Evolutionary conservation across 371 early-diverging fungal species (phyloP).

Genomic region (Rhizopus sp.): DNA sequence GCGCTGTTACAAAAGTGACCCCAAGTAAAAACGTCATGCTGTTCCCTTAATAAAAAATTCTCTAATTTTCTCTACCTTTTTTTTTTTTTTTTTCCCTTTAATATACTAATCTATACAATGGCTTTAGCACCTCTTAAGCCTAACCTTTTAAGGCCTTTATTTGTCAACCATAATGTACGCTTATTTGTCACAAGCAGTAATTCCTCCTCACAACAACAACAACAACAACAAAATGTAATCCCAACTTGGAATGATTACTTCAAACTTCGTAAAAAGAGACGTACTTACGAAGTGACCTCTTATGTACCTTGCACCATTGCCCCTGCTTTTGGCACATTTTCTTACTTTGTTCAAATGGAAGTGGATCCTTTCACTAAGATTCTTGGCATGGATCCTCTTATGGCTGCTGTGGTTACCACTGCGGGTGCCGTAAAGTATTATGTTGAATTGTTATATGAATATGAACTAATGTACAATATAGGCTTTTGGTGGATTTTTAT

Average conservation of each 20-base stretch:
- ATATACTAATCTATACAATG: constrained; percentile 10
- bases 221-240: constrained; percentile 16
- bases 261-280: constrained; percentile 68
- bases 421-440: constrained; percentile 47
- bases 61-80: constrained; percentile 9
- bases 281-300: constrained; percentile 68
- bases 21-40: not conserved
- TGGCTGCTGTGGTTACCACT: constrained; percentile 67
- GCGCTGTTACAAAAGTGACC: too few species aligned
- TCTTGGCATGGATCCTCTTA: constrained; percentile 78
- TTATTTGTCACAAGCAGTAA: not conserved
- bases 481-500: constrained; percentile 66
- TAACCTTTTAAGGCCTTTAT: constrained; percentile 17
- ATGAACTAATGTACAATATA: constrained; percentile 19
- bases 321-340: constrained; percentile 63
- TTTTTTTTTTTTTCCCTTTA: constrained; percentile 5
- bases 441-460: constrained; percentile 2
- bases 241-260: constrained; percentile 82
- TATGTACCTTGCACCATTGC: constrained; percentile 63
- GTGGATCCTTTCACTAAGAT: constrained; percentile 79
- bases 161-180: constrained; percentile 13
- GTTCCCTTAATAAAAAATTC: not conserved
- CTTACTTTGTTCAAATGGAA: constrained; percentile 73
- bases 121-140: constrained; percentile 18
- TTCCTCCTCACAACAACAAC: too few species aligned